These are phyloP conservation scores for Spathaspora arborariae DNA, from an alignment of 805 yeast species.

Conservation along the genomic window DNA sequence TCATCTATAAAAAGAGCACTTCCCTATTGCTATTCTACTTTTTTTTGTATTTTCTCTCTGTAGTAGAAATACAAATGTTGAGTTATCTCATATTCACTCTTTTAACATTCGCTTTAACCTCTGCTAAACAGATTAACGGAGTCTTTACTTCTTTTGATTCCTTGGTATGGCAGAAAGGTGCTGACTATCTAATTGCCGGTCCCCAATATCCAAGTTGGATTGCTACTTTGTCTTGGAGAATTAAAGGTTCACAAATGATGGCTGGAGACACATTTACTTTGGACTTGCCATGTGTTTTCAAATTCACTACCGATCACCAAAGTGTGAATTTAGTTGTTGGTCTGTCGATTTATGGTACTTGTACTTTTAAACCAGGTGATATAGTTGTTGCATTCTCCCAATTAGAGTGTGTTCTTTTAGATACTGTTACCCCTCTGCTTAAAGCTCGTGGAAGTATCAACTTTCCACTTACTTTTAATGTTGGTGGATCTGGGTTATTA, in stretches of 20 bases:
- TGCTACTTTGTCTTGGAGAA: conserved; percentile 18
- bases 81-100: too few relatives aligned
- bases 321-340: conserved; percentile 12
- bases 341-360: conserved; percentile 17
- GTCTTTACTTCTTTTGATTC: conserved; percentile 7
- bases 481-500: conserved; percentile 13
- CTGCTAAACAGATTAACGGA: conserved; percentile 5
- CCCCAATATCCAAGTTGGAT: conserved; percentile 12
- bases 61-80: too few relatives aligned
- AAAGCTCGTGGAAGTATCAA: conserved; percentile 15
- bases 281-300: conserved; percentile 23
- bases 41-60: too few relatives aligned
- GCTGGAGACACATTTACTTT: conserved; percentile 27
- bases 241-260: conserved; percentile 10
- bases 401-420: conserved; percentile 15
- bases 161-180: conserved; percentile 2
- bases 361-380: conserved; percentile 16
- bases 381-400: conserved; percentile 12
- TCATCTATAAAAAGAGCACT: too few relatives aligned
- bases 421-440: conserved; percentile 10
- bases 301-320: conserved; percentile 13
- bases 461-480: conserved; percentile 21
- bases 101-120: too few relatives aligned
- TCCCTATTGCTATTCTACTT: too few relatives aligned
- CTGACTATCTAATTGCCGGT: not conserved